Evolutionary conservation across 768 basidiomycete species (phyloP), one percentile per base, ranked within the genome.

Genomic region (Calocera viscosa): DNA sequence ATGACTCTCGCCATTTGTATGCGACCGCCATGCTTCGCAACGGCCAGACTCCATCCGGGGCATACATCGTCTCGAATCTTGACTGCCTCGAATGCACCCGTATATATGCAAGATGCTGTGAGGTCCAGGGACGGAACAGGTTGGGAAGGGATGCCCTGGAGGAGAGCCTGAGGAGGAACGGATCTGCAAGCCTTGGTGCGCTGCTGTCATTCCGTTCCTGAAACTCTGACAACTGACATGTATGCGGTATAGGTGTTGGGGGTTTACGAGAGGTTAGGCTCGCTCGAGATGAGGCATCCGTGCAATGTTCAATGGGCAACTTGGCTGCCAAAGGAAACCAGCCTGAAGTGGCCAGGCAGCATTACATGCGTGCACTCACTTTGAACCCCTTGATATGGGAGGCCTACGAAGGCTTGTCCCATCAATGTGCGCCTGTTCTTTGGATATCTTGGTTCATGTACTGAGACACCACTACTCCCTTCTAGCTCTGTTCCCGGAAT

Each of bases 311-410:
- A 72, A 82, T 89, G 63, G 93, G 91, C 43, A 82, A 78, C 40
- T 83, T 86, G 75, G 90, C 91, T 34, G 72, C 86, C 73, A 90
- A 87, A 75, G 90, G 88, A 63, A 91, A 92, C 75, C 81, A 89
- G 67, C 82, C 82, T 1, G 86, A 88, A 65, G 83, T 84, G 70
- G 93, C 93, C n/a, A 78, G 81, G 28, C 72, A 77, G 65, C 87
- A 85, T 72, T 94, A 88, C 75, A 81, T 81, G 53, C 83, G 86
- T 67, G 89, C 91, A 30, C 79, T 96, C 68, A 74, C 79, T 16
- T 74, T 86, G 60, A 87, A 91, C 73, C 90, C 91, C 34, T 83
- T 90, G 74, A 77, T 94, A 65, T 95, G 92, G 92, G 93, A 96
- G 75, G 93, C 93, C 2, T 89, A 93, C 72, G 90, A 93, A 73